Base-by-base conservation (phyloP, 2,329 filamentous ascomycete species). In the Chaetomium olivaceum region DNA sequence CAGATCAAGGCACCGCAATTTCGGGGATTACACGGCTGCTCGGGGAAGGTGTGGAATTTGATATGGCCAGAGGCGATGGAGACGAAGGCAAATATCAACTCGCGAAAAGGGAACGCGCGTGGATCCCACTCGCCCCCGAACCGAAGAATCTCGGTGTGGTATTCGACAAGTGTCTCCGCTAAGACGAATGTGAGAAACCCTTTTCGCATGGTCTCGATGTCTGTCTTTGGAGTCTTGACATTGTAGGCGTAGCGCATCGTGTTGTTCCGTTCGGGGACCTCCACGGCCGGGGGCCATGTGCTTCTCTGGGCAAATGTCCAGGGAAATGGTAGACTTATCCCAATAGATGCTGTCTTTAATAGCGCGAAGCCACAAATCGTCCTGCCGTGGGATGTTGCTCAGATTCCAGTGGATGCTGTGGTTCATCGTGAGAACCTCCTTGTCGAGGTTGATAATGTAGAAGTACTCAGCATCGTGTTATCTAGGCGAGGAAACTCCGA, bases 361-460 rank as follows among this genome's bases (percentile, higher is more conserved):
- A n/a, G 56, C 36, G 21, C 8, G 21, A 16, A n/a, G 14, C 39
- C 39, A 29, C 36, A 58, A 4, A 16, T 27, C 11, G 33, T 3
- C 14, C 4, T 6, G 7, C 2, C 36, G 56, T 8, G 56, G 56
- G 21, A 58, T 58, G 16, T 46, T n/a, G 23, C 36, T 21, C 1
- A 58, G 36, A 3, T 29, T 58, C 39, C 29, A 58, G 8, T 58
- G 56, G 16, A 43, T 27, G 25, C 25, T 43, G 39, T 48, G 29
- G 39, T 31, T 12, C 23, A 58, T 19, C 0, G 57, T 48, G 43
- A 58, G 31, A 4, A 58, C 9, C 39, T 50, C 57, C 1, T 19
- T 19, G 5, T 58, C 57, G 11, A 58, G 39, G n/a, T 58, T 48
- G 19, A 58, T 33, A 25, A 58, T 58, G 9, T 21, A 58, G 25